These are phyloP conservation scores for Teratosphaeria gauchensis DNA, from an alignment of 2,329 filamentous ascomycete genomes.

Conservation along the genomic window DNA sequence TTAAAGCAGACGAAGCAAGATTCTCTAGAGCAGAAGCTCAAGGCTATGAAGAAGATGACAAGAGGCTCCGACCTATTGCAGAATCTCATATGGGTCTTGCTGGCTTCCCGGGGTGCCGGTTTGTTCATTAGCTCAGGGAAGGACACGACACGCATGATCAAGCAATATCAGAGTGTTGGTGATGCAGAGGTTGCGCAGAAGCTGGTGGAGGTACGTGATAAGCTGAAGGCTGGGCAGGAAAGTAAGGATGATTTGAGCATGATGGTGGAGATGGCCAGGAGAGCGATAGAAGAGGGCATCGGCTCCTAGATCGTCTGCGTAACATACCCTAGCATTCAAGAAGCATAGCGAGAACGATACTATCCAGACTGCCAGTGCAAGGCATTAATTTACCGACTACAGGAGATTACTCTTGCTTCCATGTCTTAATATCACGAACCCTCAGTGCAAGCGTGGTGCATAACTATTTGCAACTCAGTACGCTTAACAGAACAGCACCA, in stretches of 20 bases:
- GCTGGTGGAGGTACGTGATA: conserved; percentile 20
- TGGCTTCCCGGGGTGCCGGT: conserved; percentile 16
- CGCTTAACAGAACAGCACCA: no score
- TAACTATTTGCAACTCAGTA: no score
- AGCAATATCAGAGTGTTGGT: conserved; percentile 15
- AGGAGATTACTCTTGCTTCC: no score
- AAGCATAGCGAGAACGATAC: no score
- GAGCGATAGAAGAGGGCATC: conserved; percentile 5
- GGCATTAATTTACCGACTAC: no score
- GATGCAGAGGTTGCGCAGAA: conserved; percentile 15
- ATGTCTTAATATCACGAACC: no score
- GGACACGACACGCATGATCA: conserved; percentile 28
- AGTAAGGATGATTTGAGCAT: conserved; percentile 15
- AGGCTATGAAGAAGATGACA: conserved; percentile 17
- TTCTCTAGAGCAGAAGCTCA: conserved; percentile 13
- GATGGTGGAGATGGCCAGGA: conserved; percentile 18
- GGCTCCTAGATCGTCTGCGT: not conserved
- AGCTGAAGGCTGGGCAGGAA: conserved; percentile 19
- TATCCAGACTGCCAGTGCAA: no score
- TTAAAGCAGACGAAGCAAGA: conserved; percentile 12
- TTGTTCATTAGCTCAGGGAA: conserved; percentile 26
- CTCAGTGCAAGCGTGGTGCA: no score
- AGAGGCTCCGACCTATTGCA: conserved; percentile 24
- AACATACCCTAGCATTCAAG: no score
- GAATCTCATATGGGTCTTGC: conserved; percentile 25